A percentile compares a stretch with the other conserved stretches of the same genome.
phyloP scores from a whole-genome alignment of 306 rosid genomes.

The Chamaecrista fasciculata region DNA sequence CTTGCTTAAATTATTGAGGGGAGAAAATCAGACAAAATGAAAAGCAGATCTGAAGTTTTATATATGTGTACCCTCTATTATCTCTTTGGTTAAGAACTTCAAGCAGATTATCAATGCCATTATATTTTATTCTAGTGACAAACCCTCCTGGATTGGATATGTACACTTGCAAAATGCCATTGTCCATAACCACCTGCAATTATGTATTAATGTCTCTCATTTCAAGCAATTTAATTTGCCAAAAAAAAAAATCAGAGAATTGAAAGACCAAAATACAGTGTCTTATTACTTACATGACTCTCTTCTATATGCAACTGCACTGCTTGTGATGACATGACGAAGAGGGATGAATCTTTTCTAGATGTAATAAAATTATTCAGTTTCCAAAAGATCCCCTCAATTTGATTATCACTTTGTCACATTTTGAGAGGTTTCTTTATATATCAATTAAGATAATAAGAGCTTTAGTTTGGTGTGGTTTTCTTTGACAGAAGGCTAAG shows the following conservation, averaged over 20 bases:
- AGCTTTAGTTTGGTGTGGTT: constrained; percentile 3
- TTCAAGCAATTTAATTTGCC: not conserved
- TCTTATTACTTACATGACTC: constrained; percentile 51
- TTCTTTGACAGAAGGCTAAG: constrained; percentile 40
- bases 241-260: constrained; percentile 3
- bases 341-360: not conserved
- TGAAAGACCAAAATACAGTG: not conserved
- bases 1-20: not conserved
- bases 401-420: not conserved
- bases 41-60: not conserved
- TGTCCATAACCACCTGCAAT: constrained; percentile 71
- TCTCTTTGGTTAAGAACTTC: constrained; percentile 38
- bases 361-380: not conserved
- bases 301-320: constrained; percentile 44
- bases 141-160: constrained; percentile 77
- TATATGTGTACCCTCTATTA: constrained; percentile 57
- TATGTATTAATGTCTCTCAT: not conserved
- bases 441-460: not conserved
- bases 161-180: constrained; percentile 63
- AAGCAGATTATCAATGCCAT: constrained; percentile 73
- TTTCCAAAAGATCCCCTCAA: not conserved
- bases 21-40: not conserved
- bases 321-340: constrained; percentile 49
- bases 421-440: constrained; percentile 4
- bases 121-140: constrained; percentile 60